Percentiles rank a stretch among this genome's conserved stretches.
Evolutionary conservation across 441 rosid species (phyloP).

Genomic region (Erysimum cheiri): DNA sequence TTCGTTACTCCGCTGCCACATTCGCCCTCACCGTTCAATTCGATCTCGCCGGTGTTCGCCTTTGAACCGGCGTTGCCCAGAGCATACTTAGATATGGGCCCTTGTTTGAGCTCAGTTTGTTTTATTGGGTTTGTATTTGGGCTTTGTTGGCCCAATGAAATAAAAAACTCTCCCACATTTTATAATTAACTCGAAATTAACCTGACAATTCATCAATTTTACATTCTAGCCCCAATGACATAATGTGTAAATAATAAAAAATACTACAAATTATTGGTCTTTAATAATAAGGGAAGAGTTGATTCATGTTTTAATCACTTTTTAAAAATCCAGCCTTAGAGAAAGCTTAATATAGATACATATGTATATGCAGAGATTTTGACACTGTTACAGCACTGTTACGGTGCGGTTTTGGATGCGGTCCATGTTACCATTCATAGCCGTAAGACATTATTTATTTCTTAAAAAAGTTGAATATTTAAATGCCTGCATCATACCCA

Average conservation of each 20-base stretch:
- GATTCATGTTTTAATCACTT: neutral
- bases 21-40: conserved; percentile 40
- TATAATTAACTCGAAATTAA: neutral
- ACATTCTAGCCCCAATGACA: neutral
- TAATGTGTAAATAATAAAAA: too few species aligned
- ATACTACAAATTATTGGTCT: neutral
- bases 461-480: conserved; percentile 11
- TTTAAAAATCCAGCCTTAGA: too few species aligned
- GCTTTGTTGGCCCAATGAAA: conserved; percentile 28
- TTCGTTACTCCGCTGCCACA: conserved; percentile 69
- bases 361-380: too few species aligned
- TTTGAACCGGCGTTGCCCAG: conserved; percentile 7
- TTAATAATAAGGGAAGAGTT: neutral
- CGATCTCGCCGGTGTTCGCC: conserved; percentile 31
- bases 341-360: neutral
- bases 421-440: too few species aligned
- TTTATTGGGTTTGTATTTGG: conserved; percentile 18
- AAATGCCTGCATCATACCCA: neutral
- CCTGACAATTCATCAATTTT: neutral
- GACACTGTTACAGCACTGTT: neutral
- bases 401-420: conserved; percentile 20
- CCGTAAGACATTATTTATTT: conserved; percentile 16
- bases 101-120: neutral
- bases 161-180: neutral
- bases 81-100: conserved; percentile 6